A percentile compares a stretch with the other conserved stretches of the same genome.
These are phyloP conservation scores for Pichia sp. DNA, from an alignment of 1,139 yeast genomes.

Conservation along the genomic window DNA sequence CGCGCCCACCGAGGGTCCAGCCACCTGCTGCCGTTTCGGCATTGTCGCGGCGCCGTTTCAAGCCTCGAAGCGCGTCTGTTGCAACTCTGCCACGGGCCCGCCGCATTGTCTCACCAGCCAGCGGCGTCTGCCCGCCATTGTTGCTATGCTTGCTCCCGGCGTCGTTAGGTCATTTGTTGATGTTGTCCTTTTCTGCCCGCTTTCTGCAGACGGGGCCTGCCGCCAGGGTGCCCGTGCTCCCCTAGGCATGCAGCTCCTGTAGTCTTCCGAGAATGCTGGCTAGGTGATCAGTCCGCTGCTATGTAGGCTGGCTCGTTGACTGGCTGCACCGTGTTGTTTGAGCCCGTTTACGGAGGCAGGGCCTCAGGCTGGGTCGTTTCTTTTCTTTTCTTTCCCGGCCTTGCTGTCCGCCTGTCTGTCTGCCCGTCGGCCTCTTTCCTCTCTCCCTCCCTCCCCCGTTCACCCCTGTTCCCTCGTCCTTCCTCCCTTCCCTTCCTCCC, in stretches of 20 bases:
- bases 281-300: not conserved
- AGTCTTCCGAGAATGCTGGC: not conserved
- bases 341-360: too few relatives aligned
- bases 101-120: too few relatives aligned
- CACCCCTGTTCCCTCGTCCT: not conserved
- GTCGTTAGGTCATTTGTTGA: not conserved
- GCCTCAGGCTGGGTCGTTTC: not conserved
- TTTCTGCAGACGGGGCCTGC: not conserved
- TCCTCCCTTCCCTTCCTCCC: not conserved
- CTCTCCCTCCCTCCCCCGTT: not conserved
- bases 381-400: not conserved
- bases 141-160: not conserved
- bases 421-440: not conserved
- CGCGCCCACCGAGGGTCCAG: too few relatives aligned
- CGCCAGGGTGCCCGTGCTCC: too few relatives aligned
- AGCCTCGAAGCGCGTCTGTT: not conserved
- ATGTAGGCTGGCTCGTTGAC: too few relatives aligned
- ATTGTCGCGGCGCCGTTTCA: not conserved
- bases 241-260: not conserved
- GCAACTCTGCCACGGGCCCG: too few relatives aligned
- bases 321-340: too few relatives aligned
- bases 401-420: not conserved
- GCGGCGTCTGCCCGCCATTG: too few relatives aligned
- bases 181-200: not conserved
- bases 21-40: not conserved